phyloP scores from a whole-genome alignment of 805 yeast species.

The Pichia manshurica region DNA sequence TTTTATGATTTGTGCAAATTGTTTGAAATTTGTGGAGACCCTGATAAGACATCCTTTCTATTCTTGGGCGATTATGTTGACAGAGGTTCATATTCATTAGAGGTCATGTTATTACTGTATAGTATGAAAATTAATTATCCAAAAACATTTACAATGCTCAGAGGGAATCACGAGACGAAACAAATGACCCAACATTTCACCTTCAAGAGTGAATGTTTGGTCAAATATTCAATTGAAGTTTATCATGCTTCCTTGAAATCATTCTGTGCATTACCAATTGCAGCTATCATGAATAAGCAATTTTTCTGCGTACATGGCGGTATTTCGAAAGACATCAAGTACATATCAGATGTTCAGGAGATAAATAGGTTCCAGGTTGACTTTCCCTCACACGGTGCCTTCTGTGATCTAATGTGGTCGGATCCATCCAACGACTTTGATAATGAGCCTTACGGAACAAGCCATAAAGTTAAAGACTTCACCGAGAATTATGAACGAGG shows the following conservation, averaged over 20 bases:
- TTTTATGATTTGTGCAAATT: conserved; percentile 83
- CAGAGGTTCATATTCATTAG: conserved; percentile 86
- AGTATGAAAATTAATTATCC: conserved; percentile 75
- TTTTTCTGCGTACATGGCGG: conserved; percentile 98
- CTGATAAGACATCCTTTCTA: conserved; percentile 64
- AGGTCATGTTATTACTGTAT: conserved; percentile 70
- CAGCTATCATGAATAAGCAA: conserved; percentile 89
- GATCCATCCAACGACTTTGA: conserved; percentile 93
- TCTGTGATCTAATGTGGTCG: conserved; percentile 95
- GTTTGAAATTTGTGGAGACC: conserved; percentile 91
- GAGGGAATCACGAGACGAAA: conserved; percentile 94
- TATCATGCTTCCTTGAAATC: conserved; percentile 72
- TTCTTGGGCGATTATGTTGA: conserved; percentile 95
- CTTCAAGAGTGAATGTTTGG: conserved; percentile 82
- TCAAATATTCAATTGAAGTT: conserved; percentile 62
- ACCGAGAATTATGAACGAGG: conserved; percentile 73
- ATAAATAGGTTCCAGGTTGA: conserved; percentile 86
- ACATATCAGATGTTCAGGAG: conserved; percentile 60
- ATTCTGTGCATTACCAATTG: conserved; percentile 83
- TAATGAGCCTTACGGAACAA: conserved; percentile 34
- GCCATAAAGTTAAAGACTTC: conserved; percentile 34
- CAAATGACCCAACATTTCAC: conserved; percentile 94
- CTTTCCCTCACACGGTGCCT: conserved; percentile 78
- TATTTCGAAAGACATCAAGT: conserved; percentile 73
- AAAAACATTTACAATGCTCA: conserved; percentile 64